Conservation (phyloP, 1,284 basidiomycete species). For the Meira nashicola region DNA sequence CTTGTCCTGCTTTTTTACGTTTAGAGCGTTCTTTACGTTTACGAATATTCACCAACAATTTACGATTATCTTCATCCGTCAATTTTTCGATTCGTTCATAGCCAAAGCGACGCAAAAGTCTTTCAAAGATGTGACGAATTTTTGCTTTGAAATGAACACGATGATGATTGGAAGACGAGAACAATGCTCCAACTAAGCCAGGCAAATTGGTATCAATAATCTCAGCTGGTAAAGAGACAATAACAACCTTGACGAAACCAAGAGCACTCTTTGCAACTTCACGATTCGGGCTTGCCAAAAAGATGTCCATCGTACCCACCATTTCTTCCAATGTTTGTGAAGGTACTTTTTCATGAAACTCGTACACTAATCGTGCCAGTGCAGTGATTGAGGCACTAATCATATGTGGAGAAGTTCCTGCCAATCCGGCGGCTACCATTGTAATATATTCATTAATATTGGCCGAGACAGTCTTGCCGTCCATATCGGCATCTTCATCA, state of each 20-base stretch:
- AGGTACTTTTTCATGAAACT: constrained; percentile 75
- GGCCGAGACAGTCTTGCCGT: constrained; percentile 61
- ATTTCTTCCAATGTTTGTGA: constrained; percentile 77
- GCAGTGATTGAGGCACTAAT: constrained; percentile 95
- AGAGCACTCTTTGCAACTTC: constrained; percentile 96
- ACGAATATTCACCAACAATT: constrained; percentile 80
- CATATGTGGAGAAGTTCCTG: constrained; percentile 92
- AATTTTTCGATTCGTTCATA: constrained; percentile 69
- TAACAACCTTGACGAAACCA: constrained; percentile 88
- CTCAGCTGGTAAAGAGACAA: constrained; percentile 72
- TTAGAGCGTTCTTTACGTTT: constrained; percentile 87
- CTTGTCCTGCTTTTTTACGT: constrained; percentile 54
- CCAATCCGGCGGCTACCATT: constrained; percentile 92
- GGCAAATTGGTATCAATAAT: constrained; percentile 71
- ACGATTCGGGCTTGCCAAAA: constrained; percentile 85
- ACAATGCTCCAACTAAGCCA: constrained; percentile 74
- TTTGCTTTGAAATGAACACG: constrained; percentile 98
- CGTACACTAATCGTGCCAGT: constrained; percentile 86
- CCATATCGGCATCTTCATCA: constrained; percentile 25
- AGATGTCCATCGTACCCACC: constrained; percentile 79
- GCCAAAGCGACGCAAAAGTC: constrained; percentile 84
- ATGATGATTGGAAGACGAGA: constrained; percentile 92
- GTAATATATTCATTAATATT: constrained; percentile 88
- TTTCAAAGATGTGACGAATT: constrained; percentile 92
- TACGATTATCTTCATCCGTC: constrained; percentile 66